phyloP scores from a whole-genome alignment of 305 asterid genomes.

The Plantago coronopus region DNA sequence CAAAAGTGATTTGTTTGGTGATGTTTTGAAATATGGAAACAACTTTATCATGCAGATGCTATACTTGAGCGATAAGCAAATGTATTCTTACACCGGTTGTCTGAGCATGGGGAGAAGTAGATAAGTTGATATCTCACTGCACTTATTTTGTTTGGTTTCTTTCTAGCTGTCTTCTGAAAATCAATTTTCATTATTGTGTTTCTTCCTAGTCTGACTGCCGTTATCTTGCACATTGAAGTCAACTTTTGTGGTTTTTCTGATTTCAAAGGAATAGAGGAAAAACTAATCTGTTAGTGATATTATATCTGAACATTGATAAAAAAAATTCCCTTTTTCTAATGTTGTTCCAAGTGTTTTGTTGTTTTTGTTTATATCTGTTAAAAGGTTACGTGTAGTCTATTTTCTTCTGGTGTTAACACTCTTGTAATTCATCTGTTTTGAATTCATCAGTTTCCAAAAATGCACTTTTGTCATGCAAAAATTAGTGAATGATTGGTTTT shows the following conservation, averaged over 20 bases:
- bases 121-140: slow-evolving; percentile 6
- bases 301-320: background rate
- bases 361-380: too few species aligned
- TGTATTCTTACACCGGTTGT: slow-evolving; percentile 5
- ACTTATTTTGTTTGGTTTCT: slow-evolving; percentile 19
- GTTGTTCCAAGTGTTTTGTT: too few species aligned
- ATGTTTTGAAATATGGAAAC: slow-evolving; percentile 2
- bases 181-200: background rate
- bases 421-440: background rate
- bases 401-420: background rate
- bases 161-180: slow-evolving; percentile 12
- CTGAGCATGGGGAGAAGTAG: slow-evolving; percentile 14
- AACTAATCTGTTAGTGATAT: background rate
- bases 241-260: background rate
- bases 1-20: background rate
- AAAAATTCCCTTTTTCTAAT: background rate
- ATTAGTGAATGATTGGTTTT: slow-evolving; percentile 5
- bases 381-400: background rate
- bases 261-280: background rate
- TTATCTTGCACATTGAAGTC: background rate
- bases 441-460: background rate
- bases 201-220: background rate
- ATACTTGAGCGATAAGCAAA: slow-evolving; percentile 18
- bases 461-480: background rate
- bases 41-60: slow-evolving; percentile 21